Evolutionary conservation across 768 basidiomycete species (phyloP).

Genomic region (Tulasnella sp.): DNA sequence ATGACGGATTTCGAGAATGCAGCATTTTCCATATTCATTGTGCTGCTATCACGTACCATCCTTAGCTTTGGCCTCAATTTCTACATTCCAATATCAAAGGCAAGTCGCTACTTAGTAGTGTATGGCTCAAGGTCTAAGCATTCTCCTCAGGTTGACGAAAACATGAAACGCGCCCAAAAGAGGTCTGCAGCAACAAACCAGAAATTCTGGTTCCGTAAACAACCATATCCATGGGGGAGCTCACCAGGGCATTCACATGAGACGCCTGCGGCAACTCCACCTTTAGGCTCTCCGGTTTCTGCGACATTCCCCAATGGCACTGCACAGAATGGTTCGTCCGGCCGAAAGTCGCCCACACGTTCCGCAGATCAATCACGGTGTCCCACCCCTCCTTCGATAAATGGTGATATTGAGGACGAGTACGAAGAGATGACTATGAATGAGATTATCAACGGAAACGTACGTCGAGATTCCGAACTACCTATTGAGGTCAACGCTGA

Average conservation of each 20-base stretch:
- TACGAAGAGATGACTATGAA: conserved; percentile 86
- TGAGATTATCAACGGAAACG: conserved; percentile 93
- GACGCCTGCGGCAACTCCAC: conserved; percentile 8
- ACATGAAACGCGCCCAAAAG: conserved; percentile 82
- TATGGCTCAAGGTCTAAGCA: background rate
- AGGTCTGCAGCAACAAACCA: conserved; percentile 61
- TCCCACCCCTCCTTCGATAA: conserved; percentile 37
- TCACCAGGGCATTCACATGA: background rate
- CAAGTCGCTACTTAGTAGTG: conserved; percentile 23
- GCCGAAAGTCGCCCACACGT: conserved; percentile 1
- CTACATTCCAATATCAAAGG: conserved; percentile 96
- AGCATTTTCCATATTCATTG: conserved; percentile 88
- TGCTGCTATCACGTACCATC: conserved; percentile 87
- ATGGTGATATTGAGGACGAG: conserved; percentile 51
- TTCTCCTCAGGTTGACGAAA: conserved; percentile 61
- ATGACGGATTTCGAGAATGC: conserved; percentile 99
- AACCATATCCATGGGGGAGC: conserved; percentile 52
- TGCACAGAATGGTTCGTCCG: conserved; percentile 32
- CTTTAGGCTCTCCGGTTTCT: conserved; percentile 19
- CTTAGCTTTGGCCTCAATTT: conserved; percentile 84
- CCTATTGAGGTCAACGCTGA: background rate
- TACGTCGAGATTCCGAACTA: conserved; percentile 21
- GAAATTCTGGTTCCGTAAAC: conserved; percentile 83
- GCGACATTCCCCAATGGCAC: background rate
- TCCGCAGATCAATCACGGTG: conserved; percentile 52